Conservation (phyloP, 345 rosid species). For the Hypericum perforatum region DNA sequence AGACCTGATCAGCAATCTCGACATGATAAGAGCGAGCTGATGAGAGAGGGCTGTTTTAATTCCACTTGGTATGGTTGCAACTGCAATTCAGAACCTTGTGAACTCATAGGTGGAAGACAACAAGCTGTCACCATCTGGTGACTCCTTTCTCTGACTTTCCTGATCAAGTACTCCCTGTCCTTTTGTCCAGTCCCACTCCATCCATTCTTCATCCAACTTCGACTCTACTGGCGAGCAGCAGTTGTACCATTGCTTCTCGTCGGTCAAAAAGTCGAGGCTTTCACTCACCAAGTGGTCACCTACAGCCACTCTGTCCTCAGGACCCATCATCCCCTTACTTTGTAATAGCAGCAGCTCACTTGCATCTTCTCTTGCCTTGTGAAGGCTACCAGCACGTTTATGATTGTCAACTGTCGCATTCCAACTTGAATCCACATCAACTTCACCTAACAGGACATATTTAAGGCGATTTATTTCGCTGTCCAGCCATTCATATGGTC, state of each 20-base stretch:
- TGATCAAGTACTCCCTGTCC: neutral
- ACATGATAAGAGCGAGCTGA: too few relatives aligned
- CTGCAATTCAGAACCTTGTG: too few relatives aligned
- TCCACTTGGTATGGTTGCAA: too few relatives aligned
- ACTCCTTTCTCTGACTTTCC: neutral
- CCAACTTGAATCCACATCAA: too few relatives aligned
- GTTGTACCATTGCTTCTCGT: neutral
- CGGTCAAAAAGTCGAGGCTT: too few relatives aligned
- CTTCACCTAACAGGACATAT: neutral
- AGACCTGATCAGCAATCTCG: too few relatives aligned
- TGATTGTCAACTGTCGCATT: too few relatives aligned
- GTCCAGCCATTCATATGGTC: conserved; percentile 6
- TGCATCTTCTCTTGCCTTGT: neutral
- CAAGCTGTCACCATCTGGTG: neutral
- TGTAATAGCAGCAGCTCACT: neutral
- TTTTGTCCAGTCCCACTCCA: neutral
- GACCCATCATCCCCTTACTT: neutral
- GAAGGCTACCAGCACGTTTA: too few relatives aligned
- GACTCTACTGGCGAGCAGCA: neutral
- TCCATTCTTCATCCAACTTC: neutral
- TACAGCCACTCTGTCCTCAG: neutral
- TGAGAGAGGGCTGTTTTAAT: too few relatives aligned
- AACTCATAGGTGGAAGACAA: too few relatives aligned
- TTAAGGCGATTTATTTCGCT: conserved; percentile 3
- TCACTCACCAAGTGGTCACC: neutral